Conservation (phyloP, 139 green algal genomes). For the Coelastrella sp. region DNA sequence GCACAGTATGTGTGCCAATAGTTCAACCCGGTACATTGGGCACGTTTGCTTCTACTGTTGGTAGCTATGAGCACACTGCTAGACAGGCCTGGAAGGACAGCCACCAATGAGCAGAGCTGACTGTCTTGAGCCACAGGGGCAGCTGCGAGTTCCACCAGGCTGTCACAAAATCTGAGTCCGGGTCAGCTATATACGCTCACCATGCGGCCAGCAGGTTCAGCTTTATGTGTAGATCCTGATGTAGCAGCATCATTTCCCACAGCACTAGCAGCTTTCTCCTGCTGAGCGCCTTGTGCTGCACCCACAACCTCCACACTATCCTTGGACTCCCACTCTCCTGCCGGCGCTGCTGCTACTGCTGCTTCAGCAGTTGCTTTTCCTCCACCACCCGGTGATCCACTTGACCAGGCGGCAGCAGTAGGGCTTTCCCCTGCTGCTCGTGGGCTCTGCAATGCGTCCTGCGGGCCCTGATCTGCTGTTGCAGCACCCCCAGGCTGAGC, state of each 20-base stretch:
- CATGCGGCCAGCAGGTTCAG: neutral
- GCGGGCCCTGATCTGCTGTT: too few species aligned
- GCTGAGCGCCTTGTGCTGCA: neutral
- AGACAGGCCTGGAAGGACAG: too few species aligned
- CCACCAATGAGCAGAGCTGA: too few species aligned
- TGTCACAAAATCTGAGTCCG: neutral
- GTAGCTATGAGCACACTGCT: too few species aligned
- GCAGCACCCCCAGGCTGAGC: too few species aligned
- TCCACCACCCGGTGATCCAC: neutral
- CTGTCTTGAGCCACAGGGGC: too few species aligned
- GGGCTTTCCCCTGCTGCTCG: too few species aligned
- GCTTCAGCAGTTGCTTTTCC: neutral
- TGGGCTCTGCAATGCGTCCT: too few species aligned
- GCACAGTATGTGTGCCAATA: too few species aligned
- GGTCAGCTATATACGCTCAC: neutral
- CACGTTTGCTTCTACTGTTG: too few species aligned
- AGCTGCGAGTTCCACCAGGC: neutral
- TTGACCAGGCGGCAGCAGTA: neutral
- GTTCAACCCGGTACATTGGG: too few species aligned
- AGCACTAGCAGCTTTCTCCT: slow-evolving; percentile 1
- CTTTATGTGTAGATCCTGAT: neutral
- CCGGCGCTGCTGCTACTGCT: slow-evolving; percentile 21
- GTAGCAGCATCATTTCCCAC: neutral
- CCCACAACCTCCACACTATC: neutral
- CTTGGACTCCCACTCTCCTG: neutral